Base-by-base conservation (phyloP, 1,284 basidiomycete genomes). In the Volvariella volvacea region DNA sequence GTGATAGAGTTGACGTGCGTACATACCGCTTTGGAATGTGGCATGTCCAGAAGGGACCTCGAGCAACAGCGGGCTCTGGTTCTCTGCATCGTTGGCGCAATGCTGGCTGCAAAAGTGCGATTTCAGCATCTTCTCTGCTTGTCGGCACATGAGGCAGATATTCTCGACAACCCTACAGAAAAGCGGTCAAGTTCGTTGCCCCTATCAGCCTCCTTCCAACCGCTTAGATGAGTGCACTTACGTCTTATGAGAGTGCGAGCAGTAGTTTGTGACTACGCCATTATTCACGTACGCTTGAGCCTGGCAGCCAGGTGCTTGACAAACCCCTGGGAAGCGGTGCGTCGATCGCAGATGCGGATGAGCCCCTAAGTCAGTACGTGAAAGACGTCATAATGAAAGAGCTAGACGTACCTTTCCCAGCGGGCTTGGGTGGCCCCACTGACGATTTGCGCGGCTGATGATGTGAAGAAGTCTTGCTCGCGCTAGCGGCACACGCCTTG, bases 21-120 rank as follows among this genome's bases (percentile, higher is more conserved):
- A 58, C 73, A 30, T 54, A 82, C 80, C 79, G 47, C 71, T 80
- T 56, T 67, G 71, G 62, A 82, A 83, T 0, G 78, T 80, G 20
- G 67, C 67, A 56, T 83, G 79, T 14, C 66, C 69, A 33, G 57
- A 59, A 30, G 74, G 77, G n/a, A 83, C 74, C 50, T 83, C 79
- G 3, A 83, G 56, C 43, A 83, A 54, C 48, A 68, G 62, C 1
- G 79, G 77, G 0, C 73, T 75, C 46, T 61, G 72, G 53, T 67
- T 68, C 51, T 72, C 73, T 2, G 68, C 77, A 48, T 71, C 68
- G 16, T 73, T 68, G 41, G 64, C 63, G 52, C 80, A 83, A 1
- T 64, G 56, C 52, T 71, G 66, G 43, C 71, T 55, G 51, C 81
- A 83, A 54, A 83, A 83, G 51, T 80, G 72, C 3, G 70, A 71